phyloP scores from a whole-genome alignment of 768 basidiomycete species.

The Tephrocybe sp. region DNA sequence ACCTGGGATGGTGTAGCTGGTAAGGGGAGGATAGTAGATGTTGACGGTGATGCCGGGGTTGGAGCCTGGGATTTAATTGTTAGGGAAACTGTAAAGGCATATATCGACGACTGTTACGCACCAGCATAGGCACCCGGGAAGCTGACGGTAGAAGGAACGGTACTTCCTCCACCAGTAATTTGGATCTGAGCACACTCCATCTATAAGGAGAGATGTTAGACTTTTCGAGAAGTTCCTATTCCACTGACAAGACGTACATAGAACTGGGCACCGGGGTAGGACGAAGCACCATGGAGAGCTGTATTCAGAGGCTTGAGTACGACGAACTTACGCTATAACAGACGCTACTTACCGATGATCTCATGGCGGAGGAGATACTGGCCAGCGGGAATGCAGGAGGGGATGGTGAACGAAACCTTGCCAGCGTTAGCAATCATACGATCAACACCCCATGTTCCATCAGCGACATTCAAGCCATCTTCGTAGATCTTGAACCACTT shows the following conservation, averaged over 20 bases:
- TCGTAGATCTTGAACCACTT: constrained; percentile 56
- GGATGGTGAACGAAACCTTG: constrained; percentile 45
- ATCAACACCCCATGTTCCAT: constrained; percentile 44
- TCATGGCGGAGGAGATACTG: constrained; percentile 50
- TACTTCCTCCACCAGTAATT: constrained; percentile 43
- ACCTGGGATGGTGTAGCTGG: constrained; percentile 41
- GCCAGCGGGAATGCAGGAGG: constrained; percentile 42
- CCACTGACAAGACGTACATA: constrained; percentile 34
- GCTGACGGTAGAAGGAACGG: constrained; percentile 40
- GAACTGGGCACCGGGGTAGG: constrained; percentile 56
- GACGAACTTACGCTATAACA: neutral
- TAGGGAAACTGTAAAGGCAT: neutral
- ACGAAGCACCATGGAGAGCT: constrained; percentile 44
- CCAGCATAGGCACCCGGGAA: constrained; percentile 48
- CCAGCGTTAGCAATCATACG: constrained; percentile 46
- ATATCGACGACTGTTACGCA: constrained; percentile 9
- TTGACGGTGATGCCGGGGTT: constrained; percentile 47
- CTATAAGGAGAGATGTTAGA: constrained; percentile 18
- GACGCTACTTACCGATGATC: constrained; percentile 39
- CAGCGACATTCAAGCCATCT: constrained; percentile 34
- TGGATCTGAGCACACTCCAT: constrained; percentile 48
- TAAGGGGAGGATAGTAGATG: constrained; percentile 41
- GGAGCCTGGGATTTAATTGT: constrained; percentile 23
- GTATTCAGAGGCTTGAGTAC: neutral
- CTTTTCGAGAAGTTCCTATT: neutral